Base-by-base conservation (phyloP, 1,139 yeast species). In the Kazachstania sp. region DNA sequence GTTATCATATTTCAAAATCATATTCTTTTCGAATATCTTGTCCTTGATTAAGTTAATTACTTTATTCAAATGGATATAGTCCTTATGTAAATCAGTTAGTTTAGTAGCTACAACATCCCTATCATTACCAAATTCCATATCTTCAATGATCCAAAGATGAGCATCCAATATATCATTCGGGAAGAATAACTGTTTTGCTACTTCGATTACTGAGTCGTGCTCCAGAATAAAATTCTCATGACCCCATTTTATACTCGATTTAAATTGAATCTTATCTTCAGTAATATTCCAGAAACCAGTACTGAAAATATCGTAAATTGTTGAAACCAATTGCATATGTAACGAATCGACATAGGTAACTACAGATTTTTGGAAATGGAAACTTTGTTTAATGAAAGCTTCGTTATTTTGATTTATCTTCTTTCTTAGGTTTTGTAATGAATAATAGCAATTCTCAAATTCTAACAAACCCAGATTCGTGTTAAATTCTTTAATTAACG, bases 401-500 rank as follows among this genome's bases (percentile, higher is more conserved):
- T 47, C 43, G 37, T 52, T 52, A 28, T 51, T 53, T 15, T 52
- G 52, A 20, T 51, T 50, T 13, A 57, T 39, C 46, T 56, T 61
- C 38, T 52, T 57, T 26, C 56, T 53, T 36, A 62, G 40, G 13
- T 55, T 51, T 30, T 55, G 51, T 34, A 63, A 47, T 2, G 65
- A 59, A 45, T 59, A 55, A 41, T 57, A 64, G 42, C 65, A 59
- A 49, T 58, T 60, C 39, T 60, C 65, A 16, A 61, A 51, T 42
- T 62, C 66, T 15, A 50, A 35, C 31, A 54, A 45, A 30, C 57
- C 60, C 19, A 56, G 51, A 45, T 61, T 59, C 4, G 59, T 54
- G 28, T 59, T 54, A 37, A 60, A 57, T 43, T 61, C 65, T 40
- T 47, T 44, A 15, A 60, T 45, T n/a, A 60, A 49, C 19, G 50